phyloP scores from a whole-genome alignment of 202 grass and related monocot species.

The Sporobolus alterniflorus region DNA sequence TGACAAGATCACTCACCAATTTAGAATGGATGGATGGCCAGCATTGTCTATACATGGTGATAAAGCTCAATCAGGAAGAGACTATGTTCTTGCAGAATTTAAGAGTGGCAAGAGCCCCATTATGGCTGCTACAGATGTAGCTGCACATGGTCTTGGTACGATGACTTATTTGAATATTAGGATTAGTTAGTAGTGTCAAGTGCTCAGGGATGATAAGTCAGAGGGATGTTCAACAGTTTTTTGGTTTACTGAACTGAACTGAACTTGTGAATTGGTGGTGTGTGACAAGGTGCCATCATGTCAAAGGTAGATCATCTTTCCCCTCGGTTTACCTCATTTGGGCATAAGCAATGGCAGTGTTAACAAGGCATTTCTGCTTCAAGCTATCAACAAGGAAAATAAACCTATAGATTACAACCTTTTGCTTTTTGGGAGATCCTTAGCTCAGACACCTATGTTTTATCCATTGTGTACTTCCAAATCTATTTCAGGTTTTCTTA shows the following conservation, averaged over 20 bases:
- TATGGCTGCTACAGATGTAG: constrained; percentile 99
- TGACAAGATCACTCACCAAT: constrained; percentile 86
- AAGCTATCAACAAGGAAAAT: not conserved
- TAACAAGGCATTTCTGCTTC: constrained; percentile 55
- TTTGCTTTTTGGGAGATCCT: not conserved
- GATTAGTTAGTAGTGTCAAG: constrained; percentile 59
- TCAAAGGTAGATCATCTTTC: constrained; percentile 82
- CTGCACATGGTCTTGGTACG: constrained; percentile 99
- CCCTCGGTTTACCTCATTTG: constrained; percentile 64
- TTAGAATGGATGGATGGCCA: constrained; percentile 99
- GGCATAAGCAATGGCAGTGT: constrained; percentile 78
- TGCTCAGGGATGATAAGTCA: constrained; percentile 81
- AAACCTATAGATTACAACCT: not conserved
- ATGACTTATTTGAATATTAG: constrained; percentile 83
- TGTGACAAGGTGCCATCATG: constrained; percentile 89
- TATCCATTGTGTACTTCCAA: not conserved
- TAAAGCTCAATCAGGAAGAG: constrained; percentile 95
- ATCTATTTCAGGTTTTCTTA: not conserved
- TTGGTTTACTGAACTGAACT: constrained; percentile 92
- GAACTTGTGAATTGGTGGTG: constrained; percentile 91
- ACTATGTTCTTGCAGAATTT: constrained; percentile 94
- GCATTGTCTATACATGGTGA: constrained; percentile 98
- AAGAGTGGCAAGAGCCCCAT: constrained; percentile 94
- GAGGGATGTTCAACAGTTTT: constrained; percentile 86
- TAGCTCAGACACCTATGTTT: not conserved